A percentile compares a stretch with the other conserved stretches of the same genome.
Conservation (phyloP, 2,329 filamentous ascomycete genomes). For the Sclerotiophoma versabilis region DNA sequence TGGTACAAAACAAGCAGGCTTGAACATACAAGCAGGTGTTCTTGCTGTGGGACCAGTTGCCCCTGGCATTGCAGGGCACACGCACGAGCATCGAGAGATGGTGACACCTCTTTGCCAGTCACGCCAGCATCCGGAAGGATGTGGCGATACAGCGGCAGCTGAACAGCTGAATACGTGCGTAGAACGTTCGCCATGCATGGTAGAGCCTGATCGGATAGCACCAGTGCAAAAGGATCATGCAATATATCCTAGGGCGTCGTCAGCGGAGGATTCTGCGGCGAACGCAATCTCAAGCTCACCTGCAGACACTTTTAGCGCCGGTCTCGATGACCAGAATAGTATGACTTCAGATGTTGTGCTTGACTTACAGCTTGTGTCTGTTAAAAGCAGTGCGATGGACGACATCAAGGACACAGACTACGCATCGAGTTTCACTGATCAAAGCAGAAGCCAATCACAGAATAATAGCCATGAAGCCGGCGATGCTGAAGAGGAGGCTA, state of each 20-base stretch:
- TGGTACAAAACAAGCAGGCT: background rate
- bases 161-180: background rate
- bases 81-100: background rate
- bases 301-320: background rate
- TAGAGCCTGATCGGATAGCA: background rate
- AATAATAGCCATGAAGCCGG: constrained; percentile 3
- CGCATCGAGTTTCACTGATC: background rate
- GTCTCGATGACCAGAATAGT: background rate
- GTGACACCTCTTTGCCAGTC: background rate
- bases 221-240: background rate
- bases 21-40: background rate
- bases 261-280: background rate
- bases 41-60: too few species aligned
- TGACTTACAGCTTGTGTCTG: background rate
- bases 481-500: constrained; percentile 17
- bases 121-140: background rate
- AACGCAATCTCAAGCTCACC: background rate
- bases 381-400: background rate
- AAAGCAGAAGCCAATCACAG: background rate
- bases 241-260: background rate
- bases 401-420: background rate
- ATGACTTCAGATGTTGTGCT: background rate
- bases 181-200: background rate
- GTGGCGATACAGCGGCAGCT: background rate
- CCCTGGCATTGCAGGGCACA: background rate